phyloP scores from a whole-genome alignment of 164 flowering plant genomes.

The Magnolia officinalis region DNA sequence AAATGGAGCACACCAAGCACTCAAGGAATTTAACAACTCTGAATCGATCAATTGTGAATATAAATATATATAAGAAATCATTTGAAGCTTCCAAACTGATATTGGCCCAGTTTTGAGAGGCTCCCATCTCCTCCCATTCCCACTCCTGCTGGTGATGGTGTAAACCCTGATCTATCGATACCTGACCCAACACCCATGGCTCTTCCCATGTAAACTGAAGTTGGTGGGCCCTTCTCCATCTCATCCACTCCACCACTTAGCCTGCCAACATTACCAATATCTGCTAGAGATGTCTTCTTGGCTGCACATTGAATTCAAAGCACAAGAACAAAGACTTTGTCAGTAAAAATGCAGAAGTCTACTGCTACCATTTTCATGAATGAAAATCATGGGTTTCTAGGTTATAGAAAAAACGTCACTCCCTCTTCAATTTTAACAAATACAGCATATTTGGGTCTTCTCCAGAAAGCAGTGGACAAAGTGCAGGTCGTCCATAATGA shows the following conservation, averaged over 20 bases:
- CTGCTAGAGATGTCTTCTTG: conserved; percentile 73
- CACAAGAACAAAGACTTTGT: background rate
- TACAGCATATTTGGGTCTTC: too few species aligned
- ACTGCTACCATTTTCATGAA: too few species aligned
- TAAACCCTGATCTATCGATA: conserved; percentile 50
- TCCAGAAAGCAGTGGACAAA: too few species aligned
- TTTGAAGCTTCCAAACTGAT: conserved; percentile 58
- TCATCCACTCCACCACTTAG: conserved; percentile 59
- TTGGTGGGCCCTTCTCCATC: conserved; percentile 50
- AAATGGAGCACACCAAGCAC: too few species aligned
- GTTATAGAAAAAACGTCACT: too few species aligned
- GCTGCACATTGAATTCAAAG: conserved; percentile 42
- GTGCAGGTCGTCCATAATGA: too few species aligned
- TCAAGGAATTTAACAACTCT: too few species aligned
- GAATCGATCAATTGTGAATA: too few species aligned
- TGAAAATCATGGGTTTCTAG: too few species aligned
- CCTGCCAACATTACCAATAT: conserved; percentile 83
- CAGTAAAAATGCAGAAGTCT: background rate
- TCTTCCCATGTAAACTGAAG: conserved; percentile 57
- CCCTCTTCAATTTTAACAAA: too few species aligned
- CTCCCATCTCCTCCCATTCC: conserved; percentile 36
- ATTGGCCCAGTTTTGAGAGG: conserved; percentile 55
- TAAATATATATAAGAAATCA: background rate
- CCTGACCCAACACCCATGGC: conserved; percentile 82
- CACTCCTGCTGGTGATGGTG: conserved; percentile 26